A percentile compares a stretch with the other conserved stretches of the same genome.
phyloP scores from a whole-genome alignment of 495 filamentous ascomycete species.

The Margaritispora aquatica region DNA sequence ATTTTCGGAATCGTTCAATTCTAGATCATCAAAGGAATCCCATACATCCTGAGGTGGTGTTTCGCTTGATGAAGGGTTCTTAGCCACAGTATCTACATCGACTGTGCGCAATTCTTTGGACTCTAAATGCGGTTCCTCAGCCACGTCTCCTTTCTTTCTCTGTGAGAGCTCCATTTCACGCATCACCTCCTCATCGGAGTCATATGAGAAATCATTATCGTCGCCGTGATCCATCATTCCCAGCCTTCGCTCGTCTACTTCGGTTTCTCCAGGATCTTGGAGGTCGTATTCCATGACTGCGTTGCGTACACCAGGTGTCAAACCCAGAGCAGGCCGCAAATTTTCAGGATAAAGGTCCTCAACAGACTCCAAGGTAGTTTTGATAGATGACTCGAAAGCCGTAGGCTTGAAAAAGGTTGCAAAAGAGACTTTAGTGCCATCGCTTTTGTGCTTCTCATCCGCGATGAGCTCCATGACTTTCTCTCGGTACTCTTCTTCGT shows the following conservation, averaged over 20 bases:
- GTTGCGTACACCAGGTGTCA: neutral
- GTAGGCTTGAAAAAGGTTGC: constrained; percentile 52
- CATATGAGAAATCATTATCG: constrained; percentile 40
- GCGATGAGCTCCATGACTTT: constrained; percentile 52
- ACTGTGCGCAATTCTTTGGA: neutral
- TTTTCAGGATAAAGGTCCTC: constrained; percentile 78
- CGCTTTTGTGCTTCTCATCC: constrained; percentile 51
- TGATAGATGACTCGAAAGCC: constrained; percentile 51
- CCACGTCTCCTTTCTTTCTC: constrained; percentile 17
- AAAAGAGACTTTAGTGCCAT: constrained; percentile 47
- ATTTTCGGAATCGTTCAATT: neutral
- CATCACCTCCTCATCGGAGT: constrained; percentile 47
- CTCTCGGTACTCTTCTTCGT: constrained; percentile 76
- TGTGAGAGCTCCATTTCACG: constrained; percentile 25
- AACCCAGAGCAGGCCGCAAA: constrained; percentile 31
- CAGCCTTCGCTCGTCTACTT: constrained; percentile 41
- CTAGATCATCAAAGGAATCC: neutral
- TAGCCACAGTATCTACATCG: neutral
- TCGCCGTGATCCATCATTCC: constrained; percentile 29
- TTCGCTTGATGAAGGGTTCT: neutral
- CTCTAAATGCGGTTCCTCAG: neutral
- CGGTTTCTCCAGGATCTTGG: constrained; percentile 35
- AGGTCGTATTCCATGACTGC: constrained; percentile 29
- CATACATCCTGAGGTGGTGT: neutral
- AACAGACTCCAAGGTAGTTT: constrained; percentile 74